Evolutionary conservation across 164 flowering plant genomes (phyloP), one percentile per base, ranked within the genome.

Genomic region (Sedum album): DNA sequence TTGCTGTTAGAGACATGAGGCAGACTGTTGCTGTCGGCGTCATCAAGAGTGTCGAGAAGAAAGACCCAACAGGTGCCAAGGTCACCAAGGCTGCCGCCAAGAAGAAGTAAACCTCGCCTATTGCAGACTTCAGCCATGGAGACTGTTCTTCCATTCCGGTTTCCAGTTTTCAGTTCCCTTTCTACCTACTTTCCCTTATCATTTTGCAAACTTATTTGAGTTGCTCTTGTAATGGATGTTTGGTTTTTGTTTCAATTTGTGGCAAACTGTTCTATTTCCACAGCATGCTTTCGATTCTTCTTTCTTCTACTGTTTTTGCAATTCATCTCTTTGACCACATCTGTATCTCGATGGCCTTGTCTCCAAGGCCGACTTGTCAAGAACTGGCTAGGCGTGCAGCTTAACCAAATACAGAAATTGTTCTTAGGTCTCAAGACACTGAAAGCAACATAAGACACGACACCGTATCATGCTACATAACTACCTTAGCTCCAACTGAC

Each of bases 1-100:
- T 79, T 70, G 82, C 82, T 38, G 82, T 79, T 31, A 75, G 82
- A 67, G 82, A 79, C 73, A 79, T 79, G 82, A 66, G 82, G 0
- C 82, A 79, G 67, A 79, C 82, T 6, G 81, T 78, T 1, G 81
- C 81, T 30, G 80, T 78, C 23, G 80, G 80, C 10, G 82, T 79
- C 35, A 76, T 79, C 73, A 79, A 79, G 78, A 70, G 69, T 8
- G 82, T 79, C 0, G 82, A 79, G 70, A 79, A 79, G 72, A 79
- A 79, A 74, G 82, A 79, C 2, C 74, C 82, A 15, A 13, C 64
- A 36, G 82, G 79, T 38, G 79, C 82, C 60, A 79, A 79, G 82
- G 73, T 79, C 46, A 79, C 82, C 74, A 79, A 79, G 68, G 70
- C 82, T 20, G 82, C 82, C 0, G 82, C 76, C 63, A 79, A 79